A percentile compares a stretch with the other conserved stretches of the same genome.
phyloP scores from a whole-genome alignment of 352 stramenopile genomes.

The Elongisporangium anandrum region DNA sequence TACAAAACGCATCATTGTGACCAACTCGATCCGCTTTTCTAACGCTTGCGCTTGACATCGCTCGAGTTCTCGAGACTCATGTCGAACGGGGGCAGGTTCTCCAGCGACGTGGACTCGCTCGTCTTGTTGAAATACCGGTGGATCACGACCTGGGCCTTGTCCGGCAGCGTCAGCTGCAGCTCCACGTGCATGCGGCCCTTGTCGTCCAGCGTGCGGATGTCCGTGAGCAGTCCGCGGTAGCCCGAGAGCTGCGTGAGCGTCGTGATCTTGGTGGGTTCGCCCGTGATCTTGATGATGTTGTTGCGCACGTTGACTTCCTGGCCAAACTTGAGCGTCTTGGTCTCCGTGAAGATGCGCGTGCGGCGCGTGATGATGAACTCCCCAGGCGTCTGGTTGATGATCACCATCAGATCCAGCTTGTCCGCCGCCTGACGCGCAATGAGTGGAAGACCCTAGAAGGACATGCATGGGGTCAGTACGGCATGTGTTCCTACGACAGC shows the following conservation, averaged over 20 bases:
- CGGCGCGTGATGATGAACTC: constrained; percentile 85
- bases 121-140: constrained; percentile 86
- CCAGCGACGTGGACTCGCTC: constrained; percentile 82
- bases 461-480: not conserved
- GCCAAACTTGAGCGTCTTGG: constrained; percentile 83
- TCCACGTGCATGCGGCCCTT: constrained; percentile 80
- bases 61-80: constrained; percentile 77
- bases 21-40: constrained; percentile 9
- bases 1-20: not conserved
- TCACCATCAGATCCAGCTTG: constrained; percentile 87
- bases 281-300: constrained; percentile 84
- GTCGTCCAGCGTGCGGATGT: constrained; percentile 71
- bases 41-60: constrained; percentile 86
- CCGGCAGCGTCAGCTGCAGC: constrained; percentile 67
- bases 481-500: not conserved
- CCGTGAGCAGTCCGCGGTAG: constrained; percentile 71
- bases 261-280: constrained; percentile 63
- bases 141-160: constrained; percentile 75
- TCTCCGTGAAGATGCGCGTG: constrained; percentile 89
- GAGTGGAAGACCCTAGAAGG: constrained; percentile 54
- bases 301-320: constrained; percentile 87
- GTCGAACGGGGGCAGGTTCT: constrained; percentile 85
- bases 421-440: constrained; percentile 85
- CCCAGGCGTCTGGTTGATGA: constrained; percentile 78
- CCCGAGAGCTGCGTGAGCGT: constrained; percentile 80